Evolutionary conservation across 805 yeast species (phyloP), one percentile per base, ranked within the genome.

Genomic region (Cyberlindnera nakhonratchasimensis): DNA sequence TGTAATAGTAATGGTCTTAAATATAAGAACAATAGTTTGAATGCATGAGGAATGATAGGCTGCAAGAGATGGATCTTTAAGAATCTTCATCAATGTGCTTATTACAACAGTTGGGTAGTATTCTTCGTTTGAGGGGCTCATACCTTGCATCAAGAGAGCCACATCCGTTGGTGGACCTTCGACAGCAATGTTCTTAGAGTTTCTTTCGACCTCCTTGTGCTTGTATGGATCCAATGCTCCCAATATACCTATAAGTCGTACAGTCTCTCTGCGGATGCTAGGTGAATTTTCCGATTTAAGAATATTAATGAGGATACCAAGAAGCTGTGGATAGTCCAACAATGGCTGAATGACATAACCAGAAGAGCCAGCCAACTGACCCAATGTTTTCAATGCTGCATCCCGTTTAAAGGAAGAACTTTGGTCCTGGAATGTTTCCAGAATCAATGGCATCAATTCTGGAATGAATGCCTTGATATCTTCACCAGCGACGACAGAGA

Each of bases 181-280:
- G 1, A 77, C 82, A 4, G 66, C 49, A 23, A 61, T 59, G 42
- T 64, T 64, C 34, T 75, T 79, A 1, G 83, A 75, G 2, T 71
- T 72, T 43, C 86, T 81, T 58, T 90, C 98, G 9, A 90, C 86
- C 53, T 88, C 96, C 42, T 96, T 79, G 53, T 89, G 95, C 58
- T 87, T 90, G 59, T 91, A 93, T 1, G 99, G 99, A 63, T 93
- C 99, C 36, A 93, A 68, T 0, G 99, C 99, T 49, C 99, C 99
- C 31, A 93, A 67, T 25, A 90, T 89, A 58, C 99, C 99, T 43
- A 93, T 69, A 19, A 93, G 65, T 50, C 91, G 74, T 1, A 93
- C 96, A 0, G 96, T 85, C 60, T 93, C 98, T 43, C 96, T 70
- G 55, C 93, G 78, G 7, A 87, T 80, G 4, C 75, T 66, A 3